These are phyloP conservation scores for Irpex lacteus DNA, from an alignment of 1,284 basidiomycete species.

Conservation along the genomic window DNA sequence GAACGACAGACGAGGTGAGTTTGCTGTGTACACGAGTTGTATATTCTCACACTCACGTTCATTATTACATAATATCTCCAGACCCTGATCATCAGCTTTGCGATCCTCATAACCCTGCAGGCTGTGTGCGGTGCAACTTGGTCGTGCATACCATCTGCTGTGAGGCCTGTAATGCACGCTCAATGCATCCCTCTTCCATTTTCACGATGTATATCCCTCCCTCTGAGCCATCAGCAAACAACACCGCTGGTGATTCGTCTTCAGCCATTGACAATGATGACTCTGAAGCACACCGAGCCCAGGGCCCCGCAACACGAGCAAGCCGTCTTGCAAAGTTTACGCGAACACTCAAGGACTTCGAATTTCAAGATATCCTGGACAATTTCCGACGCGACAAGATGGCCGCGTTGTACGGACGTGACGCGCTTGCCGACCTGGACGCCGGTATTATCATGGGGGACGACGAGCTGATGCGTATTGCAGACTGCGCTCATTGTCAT, in stretches of 20 bases:
- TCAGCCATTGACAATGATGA: too few relatives aligned
- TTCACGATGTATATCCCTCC: too few relatives aligned
- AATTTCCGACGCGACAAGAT: constrained; percentile 8
- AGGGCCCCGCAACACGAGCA: neutral
- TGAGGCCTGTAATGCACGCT: neutral
- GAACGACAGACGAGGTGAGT: constrained; percentile 3
- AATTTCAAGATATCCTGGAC: neutral
- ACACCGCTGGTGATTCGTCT: too few relatives aligned
- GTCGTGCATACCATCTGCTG: neutral
- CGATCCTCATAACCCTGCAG: neutral
- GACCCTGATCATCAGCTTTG: neutral
- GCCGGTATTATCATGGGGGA: constrained; percentile 20
- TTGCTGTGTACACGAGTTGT: too few relatives aligned
- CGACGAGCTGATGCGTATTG: constrained; percentile 18
- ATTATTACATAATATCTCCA: neutral
- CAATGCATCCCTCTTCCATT: neutral
- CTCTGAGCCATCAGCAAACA: too few relatives aligned
- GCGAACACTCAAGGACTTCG: neutral
- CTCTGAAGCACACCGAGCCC: neutral
- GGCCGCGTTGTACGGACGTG: neutral
- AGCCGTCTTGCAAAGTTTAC: neutral
- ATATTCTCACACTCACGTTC: too few relatives aligned
- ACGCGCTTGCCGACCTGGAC: constrained; percentile 5
- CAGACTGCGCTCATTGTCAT: constrained; percentile 20
- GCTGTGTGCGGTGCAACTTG: neutral